These are phyloP conservation scores for Capronia coronata DNA, from an alignment of 2,329 filamentous ascomycete genomes.

Conservation along the genomic window DNA sequence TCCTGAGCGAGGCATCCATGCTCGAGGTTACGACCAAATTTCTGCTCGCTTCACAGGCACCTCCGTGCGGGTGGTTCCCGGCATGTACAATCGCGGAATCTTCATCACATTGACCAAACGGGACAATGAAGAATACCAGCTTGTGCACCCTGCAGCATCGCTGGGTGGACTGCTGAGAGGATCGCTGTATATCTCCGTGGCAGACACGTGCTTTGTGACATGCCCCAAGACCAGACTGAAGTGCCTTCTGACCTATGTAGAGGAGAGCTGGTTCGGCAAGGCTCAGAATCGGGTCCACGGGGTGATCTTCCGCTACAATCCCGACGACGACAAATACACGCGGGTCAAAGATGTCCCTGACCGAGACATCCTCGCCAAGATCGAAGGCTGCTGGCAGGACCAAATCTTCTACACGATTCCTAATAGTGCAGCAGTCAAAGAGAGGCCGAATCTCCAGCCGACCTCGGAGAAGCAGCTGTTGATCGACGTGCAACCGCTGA, in stretches of 20 bases:
- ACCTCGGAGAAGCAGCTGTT: conserved; percentile 61
- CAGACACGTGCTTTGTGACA: conserved; percentile 79
- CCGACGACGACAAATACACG: conserved; percentile 71
- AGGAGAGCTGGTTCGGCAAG: conserved; percentile 90
- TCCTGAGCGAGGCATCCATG: conserved; percentile 79
- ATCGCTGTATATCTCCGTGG: conserved; percentile 80
- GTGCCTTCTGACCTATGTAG: conserved; percentile 83
- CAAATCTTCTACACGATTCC: conserved; percentile 55
- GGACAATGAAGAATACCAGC: conserved; percentile 83
- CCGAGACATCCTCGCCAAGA: conserved; percentile 70
- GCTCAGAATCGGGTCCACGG: conserved; percentile 88
- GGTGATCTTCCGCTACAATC: conserved; percentile 83
- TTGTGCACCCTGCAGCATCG: conserved; percentile 91
- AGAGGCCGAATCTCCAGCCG: conserved; percentile 41
- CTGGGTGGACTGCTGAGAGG: conserved; percentile 82
- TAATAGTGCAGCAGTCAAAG: conserved; percentile 12
- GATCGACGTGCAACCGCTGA: conserved; percentile 80
- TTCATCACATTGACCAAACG: conserved; percentile 79
- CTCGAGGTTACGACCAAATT: conserved; percentile 89
- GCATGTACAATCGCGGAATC: conserved; percentile 90
- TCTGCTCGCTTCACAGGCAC: conserved; percentile 97
- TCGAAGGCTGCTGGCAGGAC: conserved; percentile 81
- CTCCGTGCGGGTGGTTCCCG: conserved; percentile 81
- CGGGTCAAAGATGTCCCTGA: conserved; percentile 82
- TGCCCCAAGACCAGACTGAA: conserved; percentile 89